Conservation (phyloP, 176 grass and related monocot species). For the Aegilops tauschii region DNA sequence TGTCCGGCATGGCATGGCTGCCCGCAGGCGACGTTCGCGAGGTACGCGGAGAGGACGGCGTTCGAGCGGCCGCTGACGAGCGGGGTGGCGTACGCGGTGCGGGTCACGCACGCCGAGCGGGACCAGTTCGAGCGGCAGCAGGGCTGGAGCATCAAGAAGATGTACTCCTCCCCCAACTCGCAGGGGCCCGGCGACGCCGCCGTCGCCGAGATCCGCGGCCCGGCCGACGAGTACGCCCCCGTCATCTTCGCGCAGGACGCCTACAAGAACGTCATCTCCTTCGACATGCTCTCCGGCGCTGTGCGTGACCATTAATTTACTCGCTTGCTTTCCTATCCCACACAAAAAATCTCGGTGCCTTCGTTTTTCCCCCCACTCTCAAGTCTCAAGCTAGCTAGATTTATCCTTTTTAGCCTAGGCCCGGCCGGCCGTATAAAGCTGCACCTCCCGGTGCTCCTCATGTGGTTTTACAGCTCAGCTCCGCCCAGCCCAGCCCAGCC, state of each 20-base stretch:
- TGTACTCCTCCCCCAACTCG: slow-evolving; percentile 71
- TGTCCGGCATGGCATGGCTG: too few species aligned
- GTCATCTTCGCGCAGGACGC: slow-evolving; percentile 97
- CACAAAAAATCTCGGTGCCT: background rate
- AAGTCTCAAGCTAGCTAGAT: background rate
- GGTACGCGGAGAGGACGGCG: slow-evolving; percentile 93
- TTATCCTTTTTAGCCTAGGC: slow-evolving; percentile 30
- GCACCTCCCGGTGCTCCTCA: slow-evolving; percentile 27
- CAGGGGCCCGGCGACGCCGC: slow-evolving; percentile 47
- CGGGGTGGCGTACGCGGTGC: slow-evolving; percentile 94
- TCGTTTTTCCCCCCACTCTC: background rate
- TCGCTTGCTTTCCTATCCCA: background rate
- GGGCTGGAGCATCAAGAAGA: slow-evolving; percentile 92
- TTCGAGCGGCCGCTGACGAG: slow-evolving; percentile 98
- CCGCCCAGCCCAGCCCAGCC: background rate
- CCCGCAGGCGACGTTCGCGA: slow-evolving; percentile 77
- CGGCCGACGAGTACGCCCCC: slow-evolving; percentile 82
- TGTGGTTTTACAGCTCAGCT: slow-evolving; percentile 30
- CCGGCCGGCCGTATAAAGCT: slow-evolving; percentile 28
- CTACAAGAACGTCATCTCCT: slow-evolving; percentile 90
- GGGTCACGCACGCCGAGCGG: slow-evolving; percentile 71
- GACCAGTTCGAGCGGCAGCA: slow-evolving; percentile 88
- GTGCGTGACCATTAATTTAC: slow-evolving; percentile 33
- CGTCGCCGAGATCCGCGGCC: slow-evolving; percentile 44
- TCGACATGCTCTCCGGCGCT: slow-evolving; percentile 91